Evolutionary conservation across 805 yeast genomes (phyloP).

Genomic region (Ogataea degrootiae): DNA sequence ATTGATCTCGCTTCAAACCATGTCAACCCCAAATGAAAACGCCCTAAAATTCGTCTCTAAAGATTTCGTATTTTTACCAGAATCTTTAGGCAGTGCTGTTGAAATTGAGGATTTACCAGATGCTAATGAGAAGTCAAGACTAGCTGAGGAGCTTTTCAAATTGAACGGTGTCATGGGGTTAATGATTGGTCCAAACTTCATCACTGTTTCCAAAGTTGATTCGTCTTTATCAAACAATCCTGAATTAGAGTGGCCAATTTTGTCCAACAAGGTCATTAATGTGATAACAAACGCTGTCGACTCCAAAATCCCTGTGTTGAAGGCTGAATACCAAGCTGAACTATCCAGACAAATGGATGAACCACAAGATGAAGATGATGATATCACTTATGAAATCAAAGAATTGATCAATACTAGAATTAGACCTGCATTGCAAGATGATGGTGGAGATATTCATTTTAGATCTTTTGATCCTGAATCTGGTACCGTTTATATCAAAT

Average conservation of each 20-base stretch:
- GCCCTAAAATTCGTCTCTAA: conserved; percentile 62
- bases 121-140: conserved; percentile 54
- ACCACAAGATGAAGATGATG: conserved; percentile 57
- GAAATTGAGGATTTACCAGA: conserved; percentile 51
- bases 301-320: conserved; percentile 24
- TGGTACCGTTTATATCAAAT: conserved; percentile 54
- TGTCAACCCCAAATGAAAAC: conserved; percentile 70
- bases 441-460: conserved; percentile 72
- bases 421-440: conserved; percentile 71
- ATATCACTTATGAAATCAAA: conserved; percentile 60
- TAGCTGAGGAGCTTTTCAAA: conserved; percentile 57
- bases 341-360: conserved; percentile 23
- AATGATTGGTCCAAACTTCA: conserved; percentile 69
- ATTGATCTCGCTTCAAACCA: conserved; percentile 32
- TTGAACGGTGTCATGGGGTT: conserved; percentile 62
- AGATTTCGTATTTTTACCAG: conserved; percentile 43
- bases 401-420: conserved; percentile 66
- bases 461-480: conserved; percentile 50
- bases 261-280: conserved; percentile 24
- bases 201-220: conserved; percentile 60
- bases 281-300: conserved; percentile 24
- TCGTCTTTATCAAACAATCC: conserved; percentile 27
- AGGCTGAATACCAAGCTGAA: conserved; percentile 17
- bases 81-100: conserved; percentile 37
- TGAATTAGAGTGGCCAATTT: conserved; percentile 27